Percentiles rank a stretch among this genome's conserved stretches.
Conservation (phyloP, 139 green algal species). For the Zygnema circumcarinatum region DNA sequence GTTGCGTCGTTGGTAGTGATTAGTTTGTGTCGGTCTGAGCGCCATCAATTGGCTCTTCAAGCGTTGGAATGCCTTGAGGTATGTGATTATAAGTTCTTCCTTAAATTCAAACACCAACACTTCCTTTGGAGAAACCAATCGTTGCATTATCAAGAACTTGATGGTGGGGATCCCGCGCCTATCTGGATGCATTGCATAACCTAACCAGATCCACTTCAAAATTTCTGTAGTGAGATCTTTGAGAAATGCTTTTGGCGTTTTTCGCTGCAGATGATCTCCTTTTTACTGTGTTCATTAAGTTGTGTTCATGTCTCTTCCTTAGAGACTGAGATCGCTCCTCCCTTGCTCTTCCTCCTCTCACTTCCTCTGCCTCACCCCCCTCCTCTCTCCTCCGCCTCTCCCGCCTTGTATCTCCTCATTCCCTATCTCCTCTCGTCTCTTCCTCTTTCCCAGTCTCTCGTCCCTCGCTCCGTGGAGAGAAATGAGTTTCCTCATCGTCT, state of each 20-base stretch:
- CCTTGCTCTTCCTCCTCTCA: neutral
- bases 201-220: too few species aligned
- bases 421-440: neutral
- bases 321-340: neutral
- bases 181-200: too few species aligned
- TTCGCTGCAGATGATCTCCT: neutral
- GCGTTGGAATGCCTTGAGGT: neutral
- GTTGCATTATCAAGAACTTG: too few species aligned
- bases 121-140: too few species aligned
- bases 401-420: neutral
- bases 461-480: neutral
- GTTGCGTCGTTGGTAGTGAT: neutral
- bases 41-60: neutral
- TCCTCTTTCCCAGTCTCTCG: neutral
- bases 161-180: too few species aligned
- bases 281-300: neutral
- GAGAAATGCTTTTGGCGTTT: neutral
- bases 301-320: too few species aligned
- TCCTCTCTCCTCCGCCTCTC: neutral
- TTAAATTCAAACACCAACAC: neutral
- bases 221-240: too few species aligned
- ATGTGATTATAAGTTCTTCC: neutral
- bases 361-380: neutral
- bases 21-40: neutral
- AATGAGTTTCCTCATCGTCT: neutral